Conservation (phyloP, 2,329 filamentous ascomycete species). For the Arthrobotrys sphaeroides region DNA sequence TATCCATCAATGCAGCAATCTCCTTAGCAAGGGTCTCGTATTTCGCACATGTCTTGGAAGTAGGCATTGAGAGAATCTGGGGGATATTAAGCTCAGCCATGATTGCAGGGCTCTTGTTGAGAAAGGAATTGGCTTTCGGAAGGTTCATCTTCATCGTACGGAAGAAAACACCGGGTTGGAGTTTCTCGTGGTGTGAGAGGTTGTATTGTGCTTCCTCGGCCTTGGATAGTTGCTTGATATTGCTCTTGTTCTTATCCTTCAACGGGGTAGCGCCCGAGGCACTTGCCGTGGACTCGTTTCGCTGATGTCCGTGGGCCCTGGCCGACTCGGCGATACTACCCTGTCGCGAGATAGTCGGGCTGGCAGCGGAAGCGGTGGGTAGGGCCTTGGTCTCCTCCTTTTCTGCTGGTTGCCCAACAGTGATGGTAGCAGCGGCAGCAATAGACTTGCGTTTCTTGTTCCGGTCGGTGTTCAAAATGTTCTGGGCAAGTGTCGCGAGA, state of each 20-base stretch:
- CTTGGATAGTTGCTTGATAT: constrained; percentile 66
- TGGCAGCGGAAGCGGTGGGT: constrained; percentile 59
- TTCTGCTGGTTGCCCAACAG: constrained; percentile 63
- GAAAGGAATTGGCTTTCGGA: constrained; percentile 78
- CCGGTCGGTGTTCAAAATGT: constrained; percentile 80
- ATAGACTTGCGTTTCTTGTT: constrained; percentile 85
- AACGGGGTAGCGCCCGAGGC: constrained; percentile 49
- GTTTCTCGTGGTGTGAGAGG: constrained; percentile 83
- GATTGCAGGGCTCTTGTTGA: constrained; percentile 79
- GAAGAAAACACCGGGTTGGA: constrained; percentile 87
- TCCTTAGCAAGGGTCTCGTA: constrained; percentile 76
- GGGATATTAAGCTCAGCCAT: constrained; percentile 77
- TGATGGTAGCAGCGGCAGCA: constrained; percentile 57
- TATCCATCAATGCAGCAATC: constrained; percentile 75
- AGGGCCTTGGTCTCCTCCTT: constrained; percentile 67
- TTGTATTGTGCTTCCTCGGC: constrained; percentile 83
- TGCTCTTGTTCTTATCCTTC: constrained; percentile 50
- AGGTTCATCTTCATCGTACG: constrained; percentile 84
- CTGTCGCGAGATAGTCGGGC: constrained; percentile 62
- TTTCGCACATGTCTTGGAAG: constrained; percentile 73
- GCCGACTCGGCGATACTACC: constrained; percentile 67
- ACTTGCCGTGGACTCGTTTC: constrained; percentile 59
- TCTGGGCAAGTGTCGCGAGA: constrained; percentile 79
- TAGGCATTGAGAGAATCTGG: constrained; percentile 76
- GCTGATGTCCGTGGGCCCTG: constrained; percentile 60